Conservation (phyloP, 176 grass and related monocot species). For the Ananas comosus region DNA sequence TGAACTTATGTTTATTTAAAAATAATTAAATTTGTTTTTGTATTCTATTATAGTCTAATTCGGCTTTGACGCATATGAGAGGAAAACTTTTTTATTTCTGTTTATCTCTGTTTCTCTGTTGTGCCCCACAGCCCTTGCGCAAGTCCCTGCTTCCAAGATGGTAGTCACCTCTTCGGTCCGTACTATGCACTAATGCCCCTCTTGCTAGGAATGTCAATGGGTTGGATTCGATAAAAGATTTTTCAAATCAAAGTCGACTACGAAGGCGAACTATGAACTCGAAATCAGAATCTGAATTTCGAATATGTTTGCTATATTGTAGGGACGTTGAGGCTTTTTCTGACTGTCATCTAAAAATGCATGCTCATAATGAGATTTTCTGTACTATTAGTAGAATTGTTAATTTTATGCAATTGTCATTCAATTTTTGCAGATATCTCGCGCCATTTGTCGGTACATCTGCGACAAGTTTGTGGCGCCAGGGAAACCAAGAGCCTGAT, state of each 20-base stretch:
- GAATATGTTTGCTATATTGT: no score
- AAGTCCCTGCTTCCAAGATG: constrained; percentile 13
- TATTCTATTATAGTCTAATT: no score
- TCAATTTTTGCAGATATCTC: neutral
- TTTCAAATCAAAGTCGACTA: no score
- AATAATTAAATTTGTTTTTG: no score
- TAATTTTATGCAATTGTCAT: neutral
- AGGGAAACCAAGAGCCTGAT: constrained; percentile 2
- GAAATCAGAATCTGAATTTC: no score
- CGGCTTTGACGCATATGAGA: no score
- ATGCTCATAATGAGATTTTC: neutral
- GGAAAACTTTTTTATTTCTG: neutral
- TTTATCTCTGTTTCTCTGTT: neutral
- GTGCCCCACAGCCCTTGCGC: constrained; percentile 5
- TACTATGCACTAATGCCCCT: neutral
- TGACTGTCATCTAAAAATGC: no score
- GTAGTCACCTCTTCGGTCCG: constrained; percentile 6
- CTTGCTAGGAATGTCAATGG: no score
- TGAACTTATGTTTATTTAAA: no score
- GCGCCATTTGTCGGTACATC: constrained; percentile 18
- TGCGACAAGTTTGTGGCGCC: constrained; percentile 12
- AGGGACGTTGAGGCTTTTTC: no score
- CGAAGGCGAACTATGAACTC: no score
- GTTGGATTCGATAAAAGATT: no score
- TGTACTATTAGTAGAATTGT: neutral